Evolutionary conservation across 1,284 basidiomycete genomes (phyloP).

Genomic region (Puccinia triticina): DNA sequence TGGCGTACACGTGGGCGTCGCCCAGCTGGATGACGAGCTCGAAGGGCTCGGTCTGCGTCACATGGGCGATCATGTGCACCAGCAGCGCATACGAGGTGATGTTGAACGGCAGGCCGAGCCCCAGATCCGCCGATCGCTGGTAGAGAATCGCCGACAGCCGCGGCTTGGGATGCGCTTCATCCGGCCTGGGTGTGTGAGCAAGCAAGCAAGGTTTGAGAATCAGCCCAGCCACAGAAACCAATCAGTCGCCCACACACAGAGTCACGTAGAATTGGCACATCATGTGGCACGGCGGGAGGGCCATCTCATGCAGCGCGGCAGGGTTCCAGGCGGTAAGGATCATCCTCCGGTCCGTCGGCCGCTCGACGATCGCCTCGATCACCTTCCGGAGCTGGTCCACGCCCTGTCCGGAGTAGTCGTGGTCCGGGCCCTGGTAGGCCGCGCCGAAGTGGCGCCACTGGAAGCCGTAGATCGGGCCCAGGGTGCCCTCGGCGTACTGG

Average conservation of each 20-base stretch:
- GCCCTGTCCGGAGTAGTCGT: conserved; percentile 81
- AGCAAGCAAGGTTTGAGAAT: conserved; percentile 63
- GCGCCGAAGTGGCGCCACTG: conserved; percentile 99
- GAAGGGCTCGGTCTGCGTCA: conserved; percentile 81
- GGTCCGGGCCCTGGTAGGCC: conserved; percentile 76
- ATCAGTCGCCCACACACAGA: conserved; percentile 70
- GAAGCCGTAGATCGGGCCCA: conserved; percentile 97
- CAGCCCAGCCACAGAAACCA: conserved; percentile 57
- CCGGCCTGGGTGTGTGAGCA: too few relatives aligned
- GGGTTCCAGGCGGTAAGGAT: conserved; percentile 97
- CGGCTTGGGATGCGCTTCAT: conserved; percentile 61
- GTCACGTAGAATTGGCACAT: conserved; percentile 98
- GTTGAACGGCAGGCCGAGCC: conserved; percentile 96
- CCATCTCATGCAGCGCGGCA: conserved; percentile 88
- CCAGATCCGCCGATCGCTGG: conserved; percentile 94
- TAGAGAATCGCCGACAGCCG: conserved; percentile 94
- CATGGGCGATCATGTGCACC: conserved; percentile 92
- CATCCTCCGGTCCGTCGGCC: conserved; percentile 94
- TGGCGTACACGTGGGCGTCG: conserved; percentile 92
- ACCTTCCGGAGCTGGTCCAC: conserved; percentile 90
- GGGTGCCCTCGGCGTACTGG: conserved; percentile 84
- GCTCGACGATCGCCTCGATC: conserved; percentile 85
- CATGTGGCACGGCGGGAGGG: conserved; percentile 96
- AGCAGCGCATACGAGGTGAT: conserved; percentile 96
- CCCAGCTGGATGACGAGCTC: conserved; percentile 92